Evolutionary conservation across 176 grass and related monocot species (phyloP), one percentile per base, ranked within the genome.

Genomic region (Carex pumila): DNA sequence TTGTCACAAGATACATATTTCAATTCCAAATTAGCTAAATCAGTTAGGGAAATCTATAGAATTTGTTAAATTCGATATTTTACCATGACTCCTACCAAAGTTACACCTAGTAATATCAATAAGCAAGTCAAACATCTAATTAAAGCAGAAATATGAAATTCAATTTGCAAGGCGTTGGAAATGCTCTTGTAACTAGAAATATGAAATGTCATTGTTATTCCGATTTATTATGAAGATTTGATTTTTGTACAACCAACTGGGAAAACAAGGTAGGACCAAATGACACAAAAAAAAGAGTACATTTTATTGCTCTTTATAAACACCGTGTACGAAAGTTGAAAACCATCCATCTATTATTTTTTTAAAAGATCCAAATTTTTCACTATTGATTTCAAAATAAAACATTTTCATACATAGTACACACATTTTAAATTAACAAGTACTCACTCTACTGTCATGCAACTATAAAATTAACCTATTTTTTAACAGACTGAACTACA

Each of bases 331-430:
- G 5, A 39, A 39, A 39, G 37, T 39, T 39, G 37, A 39, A 39
- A 39, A 39, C 37, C 37, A 39, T 6, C 5, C 37, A 39, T 32
- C 25, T 17, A 31, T 7, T 54, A 11, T n/a, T 45, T 9, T 21
- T 17, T 15, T 1, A 32, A 43, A 77, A 56, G 73, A 77, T 77
- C 25, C 13, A 77, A 14, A 32, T 34, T 77, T 6, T 0, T 25
- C 73, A 56, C 73, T 56, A 31, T 17, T 15, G 13, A 34, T 50
- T 73, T 57, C 50, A 77, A 25, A 77, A 77, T 12, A 14, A 56
- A 77, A 77, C 22, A 77, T 56, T 25, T 25, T 77, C 73, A 77
- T 56, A 32, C 72, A 77, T 13, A 77, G 43, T 31, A 52, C 80
- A 50, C 19, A 65, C 14, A 53, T 37, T 83, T 1, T 21, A 65